Percentiles rank a stretch among this genome's conserved stretches.
Conservation (phyloP, 495 filamentous ascomycete species). For the Xylaria sp. region DNA sequence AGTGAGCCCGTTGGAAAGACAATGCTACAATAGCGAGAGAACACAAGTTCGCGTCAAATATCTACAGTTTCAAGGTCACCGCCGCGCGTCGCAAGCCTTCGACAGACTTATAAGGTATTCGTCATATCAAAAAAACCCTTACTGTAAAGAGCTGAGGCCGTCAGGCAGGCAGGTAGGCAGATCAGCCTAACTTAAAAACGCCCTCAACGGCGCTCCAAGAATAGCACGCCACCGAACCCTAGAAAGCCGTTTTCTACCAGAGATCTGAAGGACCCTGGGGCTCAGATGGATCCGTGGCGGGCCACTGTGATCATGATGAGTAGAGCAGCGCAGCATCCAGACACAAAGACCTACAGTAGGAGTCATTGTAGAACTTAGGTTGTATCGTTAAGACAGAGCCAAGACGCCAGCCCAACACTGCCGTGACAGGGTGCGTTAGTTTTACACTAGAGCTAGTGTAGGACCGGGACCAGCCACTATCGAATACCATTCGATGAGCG, state of each 20-base stretch:
- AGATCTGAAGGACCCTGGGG: neutral
- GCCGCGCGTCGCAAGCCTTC: neutral
- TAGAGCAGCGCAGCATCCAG: neutral
- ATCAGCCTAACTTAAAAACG: neutral
- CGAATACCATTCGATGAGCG: neutral
- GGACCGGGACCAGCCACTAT: neutral
- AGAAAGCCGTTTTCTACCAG: constrained; percentile 2
- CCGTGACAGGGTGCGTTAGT: neutral
- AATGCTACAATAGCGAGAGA: neutral
- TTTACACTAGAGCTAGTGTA: constrained; percentile 5
- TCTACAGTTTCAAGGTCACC: neutral
- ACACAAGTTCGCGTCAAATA: neutral
- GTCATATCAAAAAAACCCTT: constrained; percentile 3
- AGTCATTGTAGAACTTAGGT: neutral
- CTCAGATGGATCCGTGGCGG: neutral
- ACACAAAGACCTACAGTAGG: neutral
- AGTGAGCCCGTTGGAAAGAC: neutral
- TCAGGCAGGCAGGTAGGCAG: neutral
- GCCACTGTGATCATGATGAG: constrained; percentile 2
- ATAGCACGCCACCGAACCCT: neutral
- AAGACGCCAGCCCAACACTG: constrained; percentile 3
- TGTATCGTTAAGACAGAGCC: neutral
- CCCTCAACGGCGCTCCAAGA: neutral
- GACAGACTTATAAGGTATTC: constrained; percentile 5
- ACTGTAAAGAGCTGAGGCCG: neutral